These are phyloP conservation scores for Xylaria sp. DNA, from an alignment of 2,329 filamentous ascomycete species.

Conservation along the genomic window DNA sequence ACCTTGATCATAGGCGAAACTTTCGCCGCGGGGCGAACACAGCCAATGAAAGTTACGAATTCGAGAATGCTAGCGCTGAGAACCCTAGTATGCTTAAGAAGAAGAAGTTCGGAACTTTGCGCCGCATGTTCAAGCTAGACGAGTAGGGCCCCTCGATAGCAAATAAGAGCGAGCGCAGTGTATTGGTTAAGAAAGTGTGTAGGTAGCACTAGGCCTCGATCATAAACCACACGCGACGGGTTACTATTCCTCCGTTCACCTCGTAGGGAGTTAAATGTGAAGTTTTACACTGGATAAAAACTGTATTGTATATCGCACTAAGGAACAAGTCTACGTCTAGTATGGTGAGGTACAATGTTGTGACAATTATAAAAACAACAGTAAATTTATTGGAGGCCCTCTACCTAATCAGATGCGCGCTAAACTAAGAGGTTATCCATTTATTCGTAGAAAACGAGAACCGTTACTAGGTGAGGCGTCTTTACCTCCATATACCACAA, in stretches of 20 bases:
- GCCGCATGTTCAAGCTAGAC: conserved; percentile 66
- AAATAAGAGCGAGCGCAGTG: conserved; percentile 35
- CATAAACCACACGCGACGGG: background rate
- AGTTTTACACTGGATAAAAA: too few relatives aligned
- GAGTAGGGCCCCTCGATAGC: conserved; percentile 53
- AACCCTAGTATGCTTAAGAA: conserved; percentile 53
- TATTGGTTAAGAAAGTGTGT: conserved; percentile 38
- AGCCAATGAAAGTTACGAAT: conserved; percentile 28
- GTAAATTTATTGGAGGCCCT: conserved; percentile 1
- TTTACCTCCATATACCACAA: conserved; percentile 14
- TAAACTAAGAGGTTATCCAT: conserved; percentile 16
- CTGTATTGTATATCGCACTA: too few relatives aligned
- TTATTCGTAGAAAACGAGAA: conserved; percentile 4
- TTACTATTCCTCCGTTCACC: background rate
- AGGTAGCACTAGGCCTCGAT: conserved; percentile 10
- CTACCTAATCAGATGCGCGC: conserved; percentile 14
- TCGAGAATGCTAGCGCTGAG: conserved; percentile 41
- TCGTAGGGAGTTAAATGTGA: too few relatives aligned
- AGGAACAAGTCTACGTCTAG: too few relatives aligned
- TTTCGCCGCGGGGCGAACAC: conserved; percentile 46
- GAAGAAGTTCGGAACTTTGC: conserved; percentile 67
- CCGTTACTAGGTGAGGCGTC: background rate
- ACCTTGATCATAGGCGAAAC: conserved; percentile 40
- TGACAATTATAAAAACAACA: too few relatives aligned
- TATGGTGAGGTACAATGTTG: too few relatives aligned